Base-by-base conservation (phyloP, 768 basidiomycete species). In the Rhodocollybia butyracea region DNA sequence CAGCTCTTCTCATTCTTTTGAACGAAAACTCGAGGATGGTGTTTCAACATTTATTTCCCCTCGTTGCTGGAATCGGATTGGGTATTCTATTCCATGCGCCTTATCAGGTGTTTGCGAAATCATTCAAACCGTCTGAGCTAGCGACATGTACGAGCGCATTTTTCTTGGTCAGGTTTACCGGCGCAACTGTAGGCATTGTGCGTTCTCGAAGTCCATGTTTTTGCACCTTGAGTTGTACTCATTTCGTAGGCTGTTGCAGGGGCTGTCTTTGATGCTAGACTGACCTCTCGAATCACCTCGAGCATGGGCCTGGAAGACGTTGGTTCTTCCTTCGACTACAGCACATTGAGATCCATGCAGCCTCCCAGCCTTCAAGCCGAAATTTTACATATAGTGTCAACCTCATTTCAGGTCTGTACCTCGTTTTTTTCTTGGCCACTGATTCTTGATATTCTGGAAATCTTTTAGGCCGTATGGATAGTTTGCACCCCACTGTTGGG, bases 21-120 rank as follows among this genome's bases (percentile, higher is more conserved):
- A 67, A 85, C 56, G 83, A 83, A 56, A 63, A 73, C 46, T 76
- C 88, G 8, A 63, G 70, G 39, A 64, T 70, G 30, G 59, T 68
- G 15, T 57, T 71, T 34, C 84, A 89, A 66, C 66, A 72, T 36
- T 51, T 76, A n/a, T 87, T 80, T 65, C 85, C 89, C 6, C 70
- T 93, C 36, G 73, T 91, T 56, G 81, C 87, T 46, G 91, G 91
- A 15, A 69, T 89, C 31, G 91, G 91, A 10, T 65, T 94, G 56
- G 91, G 91, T 36, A 85, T 92, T 82, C 72, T 92, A 26, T 91
- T 92, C 69, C 90, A 92, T 64, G 85, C 90, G 0, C 91, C 91
- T 7, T 91, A 90, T 63, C 89, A 91, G 64, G 80, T 91, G 8
- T 89, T 93, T 65, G 82, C 82, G 46, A 78, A 77, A 57, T 82